These are phyloP conservation scores for Pseudogymnoascus sp. DNA, from an alignment of 2,329 filamentous ascomycete species.

Conservation along the genomic window DNA sequence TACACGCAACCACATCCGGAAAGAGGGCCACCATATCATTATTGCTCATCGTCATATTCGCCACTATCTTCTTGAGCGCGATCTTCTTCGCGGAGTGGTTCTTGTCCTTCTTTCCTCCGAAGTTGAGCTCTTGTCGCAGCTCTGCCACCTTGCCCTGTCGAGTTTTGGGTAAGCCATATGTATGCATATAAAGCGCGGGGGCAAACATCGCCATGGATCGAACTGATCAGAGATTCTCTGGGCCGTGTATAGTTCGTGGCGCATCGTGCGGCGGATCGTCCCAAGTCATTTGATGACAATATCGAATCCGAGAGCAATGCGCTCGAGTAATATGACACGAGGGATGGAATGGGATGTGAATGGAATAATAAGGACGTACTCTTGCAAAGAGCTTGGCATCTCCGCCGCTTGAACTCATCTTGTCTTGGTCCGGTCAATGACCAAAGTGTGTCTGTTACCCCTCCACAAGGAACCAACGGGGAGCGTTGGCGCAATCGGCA, in stretches of 20 bases:
- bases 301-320: conserved; percentile 3
- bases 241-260: conserved; percentile 15
- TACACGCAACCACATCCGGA: conserved; percentile 89
- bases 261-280: conserved; percentile 13
- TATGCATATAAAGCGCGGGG: conserved; percentile 20
- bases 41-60: conserved; percentile 99
- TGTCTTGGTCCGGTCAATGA: conserved; percentile 13
- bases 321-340: background rate
- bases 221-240: conserved; percentile 13
- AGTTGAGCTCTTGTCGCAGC: conserved; percentile 87
- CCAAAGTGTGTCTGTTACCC: conserved; percentile 20
- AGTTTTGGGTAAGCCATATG: conserved; percentile 26
- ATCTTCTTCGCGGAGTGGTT: conserved; percentile 94
- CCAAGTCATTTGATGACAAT: conserved; percentile 2
- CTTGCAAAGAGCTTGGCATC: conserved; percentile 99
- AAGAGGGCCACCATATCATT: conserved; percentile 99
- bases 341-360: conserved; percentile 12
- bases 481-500: background rate
- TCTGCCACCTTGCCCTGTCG: conserved; percentile 96
- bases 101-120: conserved; percentile 96
- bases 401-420: conserved; percentile 54
- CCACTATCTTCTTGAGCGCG: conserved; percentile 97
- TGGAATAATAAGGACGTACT: conserved; percentile 50
- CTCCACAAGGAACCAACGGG: conserved; percentile 19
- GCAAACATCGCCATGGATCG: conserved; percentile 24